phyloP scores from a whole-genome alignment of 257 asterid genomes.

The Salvia rosmarinus region DNA sequence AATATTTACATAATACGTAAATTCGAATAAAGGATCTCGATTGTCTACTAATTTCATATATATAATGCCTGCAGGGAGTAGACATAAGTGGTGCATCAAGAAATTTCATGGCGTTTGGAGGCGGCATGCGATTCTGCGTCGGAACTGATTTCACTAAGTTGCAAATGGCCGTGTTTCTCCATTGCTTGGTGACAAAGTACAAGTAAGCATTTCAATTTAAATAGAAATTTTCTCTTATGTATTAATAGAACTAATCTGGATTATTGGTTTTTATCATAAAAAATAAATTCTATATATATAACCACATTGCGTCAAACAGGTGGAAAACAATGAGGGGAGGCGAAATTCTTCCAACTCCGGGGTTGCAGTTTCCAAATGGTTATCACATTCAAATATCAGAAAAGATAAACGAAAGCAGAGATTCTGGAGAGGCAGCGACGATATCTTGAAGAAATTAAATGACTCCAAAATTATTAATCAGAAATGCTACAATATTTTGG shows the following conservation, averaged over 20 bases:
- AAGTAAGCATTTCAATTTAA: slow-evolving; percentile 50
- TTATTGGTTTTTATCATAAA: no score
- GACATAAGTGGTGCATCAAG: slow-evolving; percentile 74
- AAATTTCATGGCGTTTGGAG: slow-evolving; percentile 96
- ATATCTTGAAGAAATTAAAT: no score
- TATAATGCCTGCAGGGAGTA: slow-evolving; percentile 51
- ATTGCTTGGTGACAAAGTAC: slow-evolving; percentile 74
- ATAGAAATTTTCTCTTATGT: no score
- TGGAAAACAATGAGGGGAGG: slow-evolving; percentile 73
- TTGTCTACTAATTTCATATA: no score
- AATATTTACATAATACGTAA: no score
- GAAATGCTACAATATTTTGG: no score
- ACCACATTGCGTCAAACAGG: slow-evolving; percentile 37
- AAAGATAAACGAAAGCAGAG: background rate
- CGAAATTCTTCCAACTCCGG: slow-evolving; percentile 76
- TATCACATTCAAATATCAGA: slow-evolving; percentile 49
- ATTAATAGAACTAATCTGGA: no score
- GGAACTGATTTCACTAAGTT: slow-evolving; percentile 90
- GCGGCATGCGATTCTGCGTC: slow-evolving; percentile 91
- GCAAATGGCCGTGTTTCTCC: slow-evolving; percentile 88
- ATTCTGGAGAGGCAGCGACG: no score
- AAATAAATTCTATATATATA: no score
- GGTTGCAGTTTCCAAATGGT: slow-evolving; percentile 85
- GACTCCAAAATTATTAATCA: no score
- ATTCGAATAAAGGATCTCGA: no score